phyloP scores from a whole-genome alignment of 192 early-diverging fungal species.

The Obelidium mucronatum region DNA sequence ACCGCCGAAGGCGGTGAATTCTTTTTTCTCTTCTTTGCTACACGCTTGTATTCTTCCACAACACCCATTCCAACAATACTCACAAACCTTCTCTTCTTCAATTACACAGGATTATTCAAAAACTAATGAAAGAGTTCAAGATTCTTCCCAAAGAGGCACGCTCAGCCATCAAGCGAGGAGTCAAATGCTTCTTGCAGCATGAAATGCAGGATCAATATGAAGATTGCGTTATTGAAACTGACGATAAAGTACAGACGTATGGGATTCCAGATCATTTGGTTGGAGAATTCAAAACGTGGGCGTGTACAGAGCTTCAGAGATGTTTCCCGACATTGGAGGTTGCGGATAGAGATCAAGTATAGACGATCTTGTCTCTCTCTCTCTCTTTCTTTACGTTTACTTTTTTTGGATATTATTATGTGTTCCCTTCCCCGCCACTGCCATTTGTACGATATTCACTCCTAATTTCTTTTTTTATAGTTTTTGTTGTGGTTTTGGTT shows the following conservation, averaged over 20 bases:
- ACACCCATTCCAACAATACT: background rate
- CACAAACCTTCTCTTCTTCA: background rate
- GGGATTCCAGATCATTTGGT: constrained; percentile 25
- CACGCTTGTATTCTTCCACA: no score
- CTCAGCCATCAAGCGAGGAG: constrained; percentile 34
- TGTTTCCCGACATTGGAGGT: constrained; percentile 30
- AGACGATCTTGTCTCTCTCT: no score
- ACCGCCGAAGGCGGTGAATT: no score
- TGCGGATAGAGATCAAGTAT: constrained; percentile 7
- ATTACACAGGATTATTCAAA: constrained; percentile 20
- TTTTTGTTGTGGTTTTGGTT: no score
- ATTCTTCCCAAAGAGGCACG: constrained; percentile 27
- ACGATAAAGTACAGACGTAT: constrained; percentile 12
- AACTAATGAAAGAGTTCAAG: constrained; percentile 32
- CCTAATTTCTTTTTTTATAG: no score
- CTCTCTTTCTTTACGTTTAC: no score
- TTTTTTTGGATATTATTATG: no score
- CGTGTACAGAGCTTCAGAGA: constrained; percentile 13
- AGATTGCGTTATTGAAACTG: constrained; percentile 23
- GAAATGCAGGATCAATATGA: constrained; percentile 17
- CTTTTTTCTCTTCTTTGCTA: no score
- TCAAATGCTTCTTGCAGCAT: constrained; percentile 24
- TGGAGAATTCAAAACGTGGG: constrained; percentile 28
- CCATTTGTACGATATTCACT: no score
- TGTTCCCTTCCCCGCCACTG: no score